Evolutionary conservation across 192 early-diverging fungal species (phyloP).

Genomic region (Kappamyces sp.): DNA sequence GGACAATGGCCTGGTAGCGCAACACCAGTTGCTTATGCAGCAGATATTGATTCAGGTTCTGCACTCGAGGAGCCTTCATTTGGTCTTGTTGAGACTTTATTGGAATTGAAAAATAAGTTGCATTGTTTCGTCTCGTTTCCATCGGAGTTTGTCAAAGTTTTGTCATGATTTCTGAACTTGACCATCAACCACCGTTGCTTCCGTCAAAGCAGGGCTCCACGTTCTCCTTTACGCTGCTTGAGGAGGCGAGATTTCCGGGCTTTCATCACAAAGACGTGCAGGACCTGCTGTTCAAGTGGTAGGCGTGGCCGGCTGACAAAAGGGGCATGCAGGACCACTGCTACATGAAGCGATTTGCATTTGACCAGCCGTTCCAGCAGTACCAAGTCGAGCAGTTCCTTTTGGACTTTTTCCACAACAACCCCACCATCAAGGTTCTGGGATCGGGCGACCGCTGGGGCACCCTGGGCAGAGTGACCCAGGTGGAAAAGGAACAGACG

Average conservation of each 20-base stretch:
- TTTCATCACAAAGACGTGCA: slow-evolving; percentile 35
- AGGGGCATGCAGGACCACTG: slow-evolving; percentile 44
- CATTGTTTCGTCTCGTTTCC: neutral
- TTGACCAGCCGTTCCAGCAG: slow-evolving; percentile 28
- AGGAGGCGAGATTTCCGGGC: slow-evolving; percentile 26
- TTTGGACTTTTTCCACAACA: slow-evolving; percentile 42
- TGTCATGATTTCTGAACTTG: slow-evolving; percentile 5
- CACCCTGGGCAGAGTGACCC: slow-evolving; percentile 31
- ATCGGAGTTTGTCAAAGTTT: neutral
- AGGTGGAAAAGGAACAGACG: slow-evolving; percentile 29
- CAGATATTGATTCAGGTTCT: slow-evolving; percentile 2
- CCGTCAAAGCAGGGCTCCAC: slow-evolving; percentile 1
- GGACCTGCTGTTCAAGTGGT: slow-evolving; percentile 44
- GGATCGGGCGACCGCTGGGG: slow-evolving; percentile 38
- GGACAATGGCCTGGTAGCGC: neutral
- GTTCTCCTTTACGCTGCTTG: slow-evolving; percentile 26
- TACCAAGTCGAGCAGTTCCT: slow-evolving; percentile 38
- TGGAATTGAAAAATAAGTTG: slow-evolving; percentile 14
- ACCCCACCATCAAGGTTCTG: slow-evolving; percentile 33
- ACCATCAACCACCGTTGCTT: neutral
- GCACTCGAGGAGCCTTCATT: neutral
- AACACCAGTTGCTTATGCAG: slow-evolving; percentile 6
- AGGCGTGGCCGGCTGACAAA: neutral
- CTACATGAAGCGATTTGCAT: slow-evolving; percentile 38
- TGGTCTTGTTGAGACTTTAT: neutral